Base-by-base conservation (phyloP, 495 filamentous ascomycete genomes). In the Penicillium samsonianum region DNA sequence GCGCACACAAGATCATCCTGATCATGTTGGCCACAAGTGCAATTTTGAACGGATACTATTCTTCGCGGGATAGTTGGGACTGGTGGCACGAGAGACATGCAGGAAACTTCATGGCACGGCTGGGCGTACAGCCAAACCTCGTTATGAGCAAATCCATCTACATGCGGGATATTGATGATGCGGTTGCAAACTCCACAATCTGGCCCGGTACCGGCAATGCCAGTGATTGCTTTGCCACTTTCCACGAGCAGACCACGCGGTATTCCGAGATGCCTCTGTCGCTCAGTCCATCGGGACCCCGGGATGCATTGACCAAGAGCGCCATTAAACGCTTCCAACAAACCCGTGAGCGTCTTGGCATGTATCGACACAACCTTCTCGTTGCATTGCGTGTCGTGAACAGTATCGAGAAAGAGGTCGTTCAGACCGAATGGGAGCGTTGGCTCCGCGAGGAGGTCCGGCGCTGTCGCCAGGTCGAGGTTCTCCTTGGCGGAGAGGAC, bases 341-440 rank as follows among this genome's bases (percentile, higher is more conserved):
- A 50, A 92, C 91, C 14, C 81, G 92, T 6, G 88, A 95, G 72
- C 81, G 87, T 33, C 83, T 98, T 2, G 94, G 88, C 10, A 72
- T 82, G 12, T 93, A 96, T 69, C 82, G 94, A n/a, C 90, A 98
- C 66, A 91, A 98, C 64, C 79, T 98, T 20, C 76, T 98, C 2
- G 92, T 98, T 5, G 91, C 92, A 16, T 82, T 98, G 74, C 86
- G 92, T 6, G 82, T 97, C 4, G 86, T 98, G 49, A 96, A 98
- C 68, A 86, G 81, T 42, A 84, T 98, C 10, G 94, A 98, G 75
- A 73, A 78, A 50, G 93, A 97, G 68, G 86, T 95, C 67, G 60
- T 98, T 54, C 79, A 82, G 53, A 87, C 84, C 3, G 92, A 97
- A 74, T 98, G 90, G 87, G 92, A 95, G 74, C 87, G 87, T 40